Evolutionary conservation across 1,284 basidiomycete species (phyloP), one percentile per base, ranked within the genome.

Genomic region (Papiliotrema nemorosa): DNA sequence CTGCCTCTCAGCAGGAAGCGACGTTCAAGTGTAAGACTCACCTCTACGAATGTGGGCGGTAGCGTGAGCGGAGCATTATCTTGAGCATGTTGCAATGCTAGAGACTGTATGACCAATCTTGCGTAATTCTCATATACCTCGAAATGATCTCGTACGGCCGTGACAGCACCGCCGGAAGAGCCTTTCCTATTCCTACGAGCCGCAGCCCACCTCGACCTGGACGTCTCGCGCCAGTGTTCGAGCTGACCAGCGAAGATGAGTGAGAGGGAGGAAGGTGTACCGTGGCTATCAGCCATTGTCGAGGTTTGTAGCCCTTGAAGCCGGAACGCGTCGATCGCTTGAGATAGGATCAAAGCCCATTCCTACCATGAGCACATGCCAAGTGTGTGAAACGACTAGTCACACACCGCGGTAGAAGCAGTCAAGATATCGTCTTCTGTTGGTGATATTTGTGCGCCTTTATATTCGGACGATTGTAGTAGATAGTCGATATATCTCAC

Each of bases 91-190:
- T 64, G 56, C 10, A 69, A 49, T 0, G 48, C 60, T 16, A 64
- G 63, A 2, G 59, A 60, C 12, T 60, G 58, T 12, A 67, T 46
- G 10, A 69, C 57, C 13, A 67, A 52, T 5, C 50, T 44, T 7
- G 59, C 55, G 49, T 67, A 67, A 39, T 57, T 49, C 21, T 66
- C 55, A 38, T 67, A 65, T 37, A 67, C 37, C n/a, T 50, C 41
- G 38, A 62, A 50, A n/a, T 53, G 20, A 22, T 22, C 20, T 27
- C 22, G 16, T 22, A 14, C 38, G 38, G 7, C 25, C 20, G 5
- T 22, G 7, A 24, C 5, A 18, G 4, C 25, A 13, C 5, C n/a
- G 22, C 20, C 9, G 31, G 10, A n/a, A 34, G 31, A 34, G 31
- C 31, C 9, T 9, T n/a, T 34, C n/a, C n/a, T n/a, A n/a, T n/a